Evolutionary conservation across 495 filamentous ascomycete species (phyloP), one percentile per base, ranked within the genome.

Genomic region (Tuber umbilicatum): DNA sequence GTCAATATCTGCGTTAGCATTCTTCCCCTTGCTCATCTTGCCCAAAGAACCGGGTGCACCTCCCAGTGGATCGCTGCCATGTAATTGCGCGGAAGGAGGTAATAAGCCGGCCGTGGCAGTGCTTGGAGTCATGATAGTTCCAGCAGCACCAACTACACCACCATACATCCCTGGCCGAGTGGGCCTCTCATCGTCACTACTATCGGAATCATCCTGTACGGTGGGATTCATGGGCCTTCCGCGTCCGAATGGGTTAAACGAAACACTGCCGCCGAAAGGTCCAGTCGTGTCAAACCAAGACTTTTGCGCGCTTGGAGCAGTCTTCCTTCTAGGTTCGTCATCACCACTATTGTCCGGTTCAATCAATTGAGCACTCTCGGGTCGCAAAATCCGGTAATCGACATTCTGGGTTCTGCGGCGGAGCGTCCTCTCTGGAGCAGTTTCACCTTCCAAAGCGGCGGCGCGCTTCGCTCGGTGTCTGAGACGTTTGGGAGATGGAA

Each of bases 191-290:
- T 99, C 96, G 77, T 99, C 95, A 80, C 96, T 98, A 82, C 93
- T 97, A 81, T 99, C 95, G 31, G 94, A 97, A 78, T 98, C 94
- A 16, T 89, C 91, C 75, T 92, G 92, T 39, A 90, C 93, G 68
- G 89, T 76, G 50, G 79, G 87, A 12, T 93, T 90, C n/a, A 85
- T 89, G 77, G 89, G 88, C 42, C 90, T 92, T 81, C 89, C 92
- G 7, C 90, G 91, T 73, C 88, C 92, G 79, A 96, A 88, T 31
- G 96, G 86, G 14, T 94, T 87, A 31, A 89, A 85, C 69, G 88
- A 86, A 14, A 92, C 91, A 70, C 89, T 89, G 69, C 95, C 95
- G 76, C 95, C 95, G 84, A 99, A 97, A 0, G 96, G 94, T 17
- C 96, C 95, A 82, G 88, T 90, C 5, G 92, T 96, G 35, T 92